Evolutionary conservation across 2,329 filamentous ascomycete genomes (phyloP).

Genomic region (Paraconiothyrium brasiliense): DNA sequence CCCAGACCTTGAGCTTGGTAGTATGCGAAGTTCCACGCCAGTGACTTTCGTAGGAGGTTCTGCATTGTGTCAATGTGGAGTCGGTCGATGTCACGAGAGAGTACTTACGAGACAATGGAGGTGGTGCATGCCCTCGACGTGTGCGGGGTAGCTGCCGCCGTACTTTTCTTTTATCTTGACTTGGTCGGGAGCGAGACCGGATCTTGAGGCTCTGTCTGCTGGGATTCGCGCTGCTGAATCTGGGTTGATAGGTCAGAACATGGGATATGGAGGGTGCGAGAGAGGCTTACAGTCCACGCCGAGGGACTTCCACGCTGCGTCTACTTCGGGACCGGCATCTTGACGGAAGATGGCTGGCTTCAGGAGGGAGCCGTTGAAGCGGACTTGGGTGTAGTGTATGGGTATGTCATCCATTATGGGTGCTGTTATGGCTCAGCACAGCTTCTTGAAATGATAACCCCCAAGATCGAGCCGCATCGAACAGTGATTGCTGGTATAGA

Average conservation of each 20-base stretch:
- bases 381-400: constrained; percentile 51
- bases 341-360: constrained; percentile 64
- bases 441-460: neutral
- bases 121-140: constrained; percentile 66
- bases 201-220: constrained; percentile 56
- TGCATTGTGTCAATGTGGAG: constrained; percentile 24
- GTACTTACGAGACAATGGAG: constrained; percentile 64
- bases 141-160: constrained; percentile 67
- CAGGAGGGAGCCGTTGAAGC: constrained; percentile 67
- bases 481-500: neutral
- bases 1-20: constrained; percentile 62
- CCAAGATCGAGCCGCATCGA: neutral
- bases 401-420: constrained; percentile 52
- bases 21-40: constrained; percentile 68
- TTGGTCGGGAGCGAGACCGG: constrained; percentile 64
- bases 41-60: constrained; percentile 67
- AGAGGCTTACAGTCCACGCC: constrained; percentile 61
- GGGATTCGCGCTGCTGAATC: constrained; percentile 58
- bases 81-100: neutral
- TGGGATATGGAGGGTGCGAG: neutral
- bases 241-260: constrained; percentile 13
- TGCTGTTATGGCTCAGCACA: constrained; percentile 28
- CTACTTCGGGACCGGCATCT: constrained; percentile 62
- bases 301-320: constrained; percentile 65
- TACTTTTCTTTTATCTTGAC: constrained; percentile 66